phyloP scores from a whole-genome alignment of 306 rosid species.

The Castanospermum australe region DNA sequence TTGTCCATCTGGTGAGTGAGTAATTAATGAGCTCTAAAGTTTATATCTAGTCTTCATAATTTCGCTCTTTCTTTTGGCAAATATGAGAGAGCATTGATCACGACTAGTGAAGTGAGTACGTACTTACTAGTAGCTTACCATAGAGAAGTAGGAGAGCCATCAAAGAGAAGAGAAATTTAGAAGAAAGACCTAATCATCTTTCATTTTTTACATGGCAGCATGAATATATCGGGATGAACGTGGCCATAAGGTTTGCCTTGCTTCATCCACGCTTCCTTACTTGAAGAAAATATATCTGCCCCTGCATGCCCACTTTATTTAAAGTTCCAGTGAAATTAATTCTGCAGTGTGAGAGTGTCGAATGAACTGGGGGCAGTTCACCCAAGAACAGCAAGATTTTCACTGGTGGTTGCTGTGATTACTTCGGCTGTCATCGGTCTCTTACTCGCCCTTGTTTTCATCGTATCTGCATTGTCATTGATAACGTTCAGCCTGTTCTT shows the following conservation, averaged over 20 bases:
- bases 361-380: constrained; percentile 73
- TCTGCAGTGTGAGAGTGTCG: constrained; percentile 64
- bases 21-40: too few relatives aligned
- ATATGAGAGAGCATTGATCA: too few relatives aligned
- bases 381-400: constrained; percentile 68
- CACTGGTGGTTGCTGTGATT: constrained; percentile 59
- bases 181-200: too few relatives aligned
- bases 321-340: background rate
- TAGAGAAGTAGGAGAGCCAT: too few relatives aligned
- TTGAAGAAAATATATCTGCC: too few relatives aligned
- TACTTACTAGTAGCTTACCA: too few relatives aligned
- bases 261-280: background rate
- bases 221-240: background rate
- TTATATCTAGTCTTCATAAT: too few relatives aligned
- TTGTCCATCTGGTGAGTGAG: constrained; percentile 53
- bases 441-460: constrained; percentile 40
- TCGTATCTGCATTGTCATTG: constrained; percentile 50
- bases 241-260: background rate
- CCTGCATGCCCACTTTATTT: too few relatives aligned
- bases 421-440: constrained; percentile 41
- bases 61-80: too few relatives aligned
- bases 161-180: too few relatives aligned
- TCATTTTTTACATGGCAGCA: too few relatives aligned
- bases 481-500: constrained; percentile 75
- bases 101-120: too few relatives aligned